Evolutionary conservation across 176 grass and related monocot genomes (phyloP).

Genomic region (Oryza officinalis): DNA sequence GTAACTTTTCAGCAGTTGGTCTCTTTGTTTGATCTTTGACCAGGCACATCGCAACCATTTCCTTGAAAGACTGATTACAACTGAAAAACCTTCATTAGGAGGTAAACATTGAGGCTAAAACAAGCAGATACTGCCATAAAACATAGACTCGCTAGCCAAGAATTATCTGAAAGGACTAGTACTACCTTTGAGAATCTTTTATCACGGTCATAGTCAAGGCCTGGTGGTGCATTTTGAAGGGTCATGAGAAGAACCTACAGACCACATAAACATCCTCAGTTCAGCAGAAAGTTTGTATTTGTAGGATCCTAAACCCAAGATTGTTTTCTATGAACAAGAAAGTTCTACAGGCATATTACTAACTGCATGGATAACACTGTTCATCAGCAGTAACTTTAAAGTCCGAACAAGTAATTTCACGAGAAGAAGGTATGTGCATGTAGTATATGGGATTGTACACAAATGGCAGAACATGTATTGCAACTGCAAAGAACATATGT

Average conservation of each 20-base stretch:
- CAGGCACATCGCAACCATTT: conserved; percentile 99
- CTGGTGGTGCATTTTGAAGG: conserved; percentile 80
- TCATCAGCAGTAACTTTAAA: neutral
- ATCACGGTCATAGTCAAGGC: conserved; percentile 84
- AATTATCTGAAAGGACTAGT: conserved; percentile 44
- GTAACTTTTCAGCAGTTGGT: conserved; percentile 86
- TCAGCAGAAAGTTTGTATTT: conserved; percentile 2
- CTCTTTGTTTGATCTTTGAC: conserved; percentile 98
- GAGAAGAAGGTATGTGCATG: conserved; percentile 1
- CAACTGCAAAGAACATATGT: neutral
- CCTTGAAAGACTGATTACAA: conserved; percentile 95
- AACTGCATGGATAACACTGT: neutral
- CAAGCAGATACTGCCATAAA: conserved; percentile 56
- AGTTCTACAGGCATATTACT: conserved; percentile 9
- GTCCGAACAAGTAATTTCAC: conserved; percentile 6
- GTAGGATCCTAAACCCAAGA: neutral
- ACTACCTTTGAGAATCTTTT: conserved; percentile 84
- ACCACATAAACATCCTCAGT: neutral
- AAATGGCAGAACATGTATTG: neutral
- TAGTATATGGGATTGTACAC: conserved; percentile 4
- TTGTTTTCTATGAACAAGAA: conserved; percentile 17
- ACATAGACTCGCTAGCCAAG: conserved; percentile 23
- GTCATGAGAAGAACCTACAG: conserved; percentile 81
- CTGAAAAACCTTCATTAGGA: conserved; percentile 81
- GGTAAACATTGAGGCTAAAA: conserved; percentile 45